Evolutionary conservation across 495 filamentous ascomycete genomes (phyloP), one percentile per base, ranked within the genome.

Genomic region (Tuber magnatum): DNA sequence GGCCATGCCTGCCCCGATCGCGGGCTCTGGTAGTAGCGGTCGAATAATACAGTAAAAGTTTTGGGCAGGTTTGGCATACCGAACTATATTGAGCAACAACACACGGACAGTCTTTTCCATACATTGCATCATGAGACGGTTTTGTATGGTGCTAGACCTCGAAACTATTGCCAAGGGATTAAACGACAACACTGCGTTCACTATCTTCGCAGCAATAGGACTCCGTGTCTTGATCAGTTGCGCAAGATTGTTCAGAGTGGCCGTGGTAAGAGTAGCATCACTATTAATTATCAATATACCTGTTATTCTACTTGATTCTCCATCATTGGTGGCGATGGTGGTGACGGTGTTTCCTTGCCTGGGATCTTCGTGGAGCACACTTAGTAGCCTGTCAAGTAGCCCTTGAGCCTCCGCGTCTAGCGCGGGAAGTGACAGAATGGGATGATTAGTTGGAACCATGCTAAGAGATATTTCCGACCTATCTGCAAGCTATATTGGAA

Each of bases 321-420:
- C 56, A 65, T 32, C 14, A 65, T 65, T 16, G 56, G 56, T 65
- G 56, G 56, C n/a, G n/a, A n/a, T 35, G 56, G 56, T 65, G 28
- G 56, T 65, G 35, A 72, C 51, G 68, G 39, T 69, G 72, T 38
- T 51, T 78, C 81, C 87, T 72, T 86, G 96, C 92, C 91, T 91
- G 82, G 86, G 87, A 76, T 95, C 91, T 76, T 97, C 94, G 78
- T 97, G 93, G 72, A 99, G 88, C 39, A 92, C 88, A 73, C 88
- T 88, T n/a, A 99, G 86, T 79, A 98, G 88, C 77, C 96, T 88
- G 83, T 99, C 95, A 70, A 99, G 86, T 51, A 98, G 85, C 24
- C 94, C 95, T 4, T 90, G 92, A 22, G 92, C 91, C 83, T 99
- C 95, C 1, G 95, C 94, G 84, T 98, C 95, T 9, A 98, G 87